phyloP scores from a whole-genome alignment of 2,329 filamentous ascomycete genomes.

The Pyrenochaeta sp. region DNA sequence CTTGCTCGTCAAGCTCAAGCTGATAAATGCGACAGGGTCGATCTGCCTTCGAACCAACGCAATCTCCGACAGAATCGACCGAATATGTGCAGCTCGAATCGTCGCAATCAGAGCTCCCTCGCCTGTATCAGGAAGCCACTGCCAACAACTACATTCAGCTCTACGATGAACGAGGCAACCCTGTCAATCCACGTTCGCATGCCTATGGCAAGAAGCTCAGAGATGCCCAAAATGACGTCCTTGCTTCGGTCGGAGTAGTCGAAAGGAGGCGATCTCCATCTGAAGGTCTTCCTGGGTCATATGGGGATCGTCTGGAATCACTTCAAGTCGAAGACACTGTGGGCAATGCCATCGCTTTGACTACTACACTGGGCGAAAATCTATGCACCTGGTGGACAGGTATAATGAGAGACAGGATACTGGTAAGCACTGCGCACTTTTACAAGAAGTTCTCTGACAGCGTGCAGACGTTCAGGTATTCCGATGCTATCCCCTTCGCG shows the following conservation, averaged over 20 bases:
- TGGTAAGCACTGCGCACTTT: constrained; percentile 17
- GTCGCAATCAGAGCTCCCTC: constrained; percentile 31
- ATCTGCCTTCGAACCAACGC: constrained; percentile 50
- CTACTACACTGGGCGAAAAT: constrained; percentile 33
- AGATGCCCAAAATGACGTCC: constrained; percentile 57
- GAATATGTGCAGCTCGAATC: constrained; percentile 39
- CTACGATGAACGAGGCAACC: constrained; percentile 55
- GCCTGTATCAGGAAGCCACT: constrained; percentile 27
- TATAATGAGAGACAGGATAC: constrained; percentile 35
- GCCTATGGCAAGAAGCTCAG: constrained; percentile 50
- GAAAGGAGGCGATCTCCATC: constrained; percentile 45
- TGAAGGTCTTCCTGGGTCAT: constrained; percentile 34
- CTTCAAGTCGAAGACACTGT: constrained; percentile 41
- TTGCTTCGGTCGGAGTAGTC: constrained; percentile 57
- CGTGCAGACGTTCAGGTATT: constrained; percentile 37
- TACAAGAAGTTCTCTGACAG: background rate
- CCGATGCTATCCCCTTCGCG: constrained; percentile 28
- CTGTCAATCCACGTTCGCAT: constrained; percentile 51
- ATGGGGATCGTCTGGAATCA: constrained; percentile 35
- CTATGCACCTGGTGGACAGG: constrained; percentile 48
- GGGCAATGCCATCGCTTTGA: constrained; percentile 34
- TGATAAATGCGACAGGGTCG: constrained; percentile 45
- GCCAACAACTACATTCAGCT: constrained; percentile 46
- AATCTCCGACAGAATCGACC: constrained; percentile 23
- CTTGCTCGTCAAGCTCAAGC: constrained; percentile 7